Percentiles rank a stretch among this genome's conserved stretches.
These are phyloP conservation scores for Fraxinus velutina DNA, from an alignment of 305 asterid species.

Conservation along the genomic window DNA sequence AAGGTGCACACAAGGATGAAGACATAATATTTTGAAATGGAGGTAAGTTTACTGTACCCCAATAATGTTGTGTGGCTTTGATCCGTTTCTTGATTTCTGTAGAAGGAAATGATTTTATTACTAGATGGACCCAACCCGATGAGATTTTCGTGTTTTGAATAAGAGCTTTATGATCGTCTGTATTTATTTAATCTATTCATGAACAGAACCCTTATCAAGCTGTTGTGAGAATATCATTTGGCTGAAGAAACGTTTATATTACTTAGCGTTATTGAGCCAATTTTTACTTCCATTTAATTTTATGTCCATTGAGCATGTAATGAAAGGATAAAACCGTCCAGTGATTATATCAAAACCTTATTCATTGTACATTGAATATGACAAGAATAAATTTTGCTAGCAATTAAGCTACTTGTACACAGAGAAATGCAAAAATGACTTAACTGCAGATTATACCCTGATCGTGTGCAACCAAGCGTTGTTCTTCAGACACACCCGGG, in stretches of 20 bases:
- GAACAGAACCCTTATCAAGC: slow-evolving; percentile 6
- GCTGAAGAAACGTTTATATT: neutral
- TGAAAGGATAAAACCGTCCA: neutral
- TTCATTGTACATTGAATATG: neutral
- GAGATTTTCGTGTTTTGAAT: slow-evolving; percentile 22
- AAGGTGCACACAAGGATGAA: slow-evolving; percentile 34
- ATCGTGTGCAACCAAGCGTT: neutral
- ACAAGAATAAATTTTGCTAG: neutral
- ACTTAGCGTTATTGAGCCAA: neutral
- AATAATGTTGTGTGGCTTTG: slow-evolving; percentile 13
- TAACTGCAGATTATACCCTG: neutral
- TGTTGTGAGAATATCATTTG: neutral
- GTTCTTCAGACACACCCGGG: neutral
- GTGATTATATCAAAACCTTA: neutral
- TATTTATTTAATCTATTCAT: slow-evolving; percentile 21
- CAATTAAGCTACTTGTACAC: neutral
- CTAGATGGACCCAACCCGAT: slow-evolving; percentile 12
- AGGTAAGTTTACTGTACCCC: slow-evolving; percentile 14
- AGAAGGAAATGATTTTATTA: slow-evolving; percentile 18
- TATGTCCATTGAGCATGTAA: neutral
- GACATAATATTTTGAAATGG: slow-evolving; percentile 45
- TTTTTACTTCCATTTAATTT: neutral
- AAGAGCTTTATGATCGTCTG: slow-evolving; percentile 31
- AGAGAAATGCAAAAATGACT: neutral
- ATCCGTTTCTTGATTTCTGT: slow-evolving; percentile 13